Evolutionary conservation across 352 stramenopile genomes (phyloP).

Genomic region (Phytophthora rubi): DNA sequence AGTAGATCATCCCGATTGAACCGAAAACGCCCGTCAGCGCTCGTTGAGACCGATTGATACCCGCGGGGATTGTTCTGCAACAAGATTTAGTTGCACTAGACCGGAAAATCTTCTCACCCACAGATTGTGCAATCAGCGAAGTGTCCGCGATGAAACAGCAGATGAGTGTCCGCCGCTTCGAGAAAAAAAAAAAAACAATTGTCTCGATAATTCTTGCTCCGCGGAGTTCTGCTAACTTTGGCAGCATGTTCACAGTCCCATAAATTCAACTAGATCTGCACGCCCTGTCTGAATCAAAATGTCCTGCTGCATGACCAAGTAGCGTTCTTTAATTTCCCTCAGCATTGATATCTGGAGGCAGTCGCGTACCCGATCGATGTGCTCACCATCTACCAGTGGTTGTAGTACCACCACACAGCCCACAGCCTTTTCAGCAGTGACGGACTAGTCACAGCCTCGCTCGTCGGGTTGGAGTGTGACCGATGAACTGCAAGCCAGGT

Average conservation of each 20-base stretch:
- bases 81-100: too few relatives aligned
- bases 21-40: background rate
- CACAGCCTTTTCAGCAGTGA: conserved; percentile 23
- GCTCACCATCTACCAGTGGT: conserved; percentile 14
- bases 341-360: conserved; percentile 9
- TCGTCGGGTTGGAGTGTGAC: background rate
- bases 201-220: background rate
- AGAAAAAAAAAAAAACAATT: background rate
- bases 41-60: background rate
- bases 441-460: conserved; percentile 18
- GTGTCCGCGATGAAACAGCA: background rate
- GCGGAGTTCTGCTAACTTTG: background rate
- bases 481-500: conserved; percentile 17
- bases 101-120: background rate
- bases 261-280: conserved; percentile 14
- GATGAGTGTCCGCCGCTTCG: background rate
- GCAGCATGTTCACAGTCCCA: conserved; percentile 2
- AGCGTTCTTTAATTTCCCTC: conserved; percentile 17
- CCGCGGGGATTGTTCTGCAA: too few relatives aligned
- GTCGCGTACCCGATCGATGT: conserved; percentile 16
- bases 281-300: conserved; percentile 15
- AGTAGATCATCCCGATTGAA: background rate
- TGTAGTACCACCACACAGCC: conserved; percentile 2
- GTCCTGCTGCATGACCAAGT: conserved; percentile 22
- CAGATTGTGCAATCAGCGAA: background rate